Evolutionary conservation across 1,139 yeast genomes (phyloP), one percentile per base, ranked within the genome.

Genomic region (Candida sojae): DNA sequence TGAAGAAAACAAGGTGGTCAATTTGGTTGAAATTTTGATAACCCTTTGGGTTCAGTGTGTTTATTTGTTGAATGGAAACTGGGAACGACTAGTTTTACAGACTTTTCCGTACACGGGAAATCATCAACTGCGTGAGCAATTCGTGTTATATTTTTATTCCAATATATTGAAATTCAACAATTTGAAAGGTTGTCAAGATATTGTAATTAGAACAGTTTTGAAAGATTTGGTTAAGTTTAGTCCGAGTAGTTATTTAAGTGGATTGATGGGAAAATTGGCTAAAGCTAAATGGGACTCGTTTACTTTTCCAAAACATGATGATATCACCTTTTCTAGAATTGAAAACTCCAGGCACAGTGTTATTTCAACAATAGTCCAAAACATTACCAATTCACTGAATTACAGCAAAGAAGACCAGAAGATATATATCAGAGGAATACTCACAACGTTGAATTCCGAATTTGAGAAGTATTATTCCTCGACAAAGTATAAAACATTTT

Each of bases 91-190:
- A 29, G 59, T 72, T 21, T 61, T 71, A 31, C 80, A 74, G 49
- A 66, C 64, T 30, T 74, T 61, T 49, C 75, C 77, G 1, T 76
- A 72, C 48, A 57, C 71, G 41, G 80, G 80, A 4, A 73, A 73
- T 51, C 50, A 62, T 0, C 58, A 60, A 25, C 75, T 71, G 73
- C 58, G 80, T 53, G 68, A 66, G 5, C 60, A 64, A 46, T 75
- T 68, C 53, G 55, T 60, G 1, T 52, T 72, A 43, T 64, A 55
- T 39, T 62, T 74, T 28, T 70, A 69, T 52, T 47, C 55, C 11
- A 64, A 63, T 37, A 57, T 71, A n/a, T 55, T 70, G 23, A 50
- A 57, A 13, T 64, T 52, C 47, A 54, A 67, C 12, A 51, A 52
- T 25, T 52, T 66, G 28, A 48, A 55, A 10, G 59, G 59, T 7